Evolutionary conservation across 768 basidiomycete species (phyloP), one percentile per base, ranked within the genome.

Genomic region (Rubroboletus satanas): DNA sequence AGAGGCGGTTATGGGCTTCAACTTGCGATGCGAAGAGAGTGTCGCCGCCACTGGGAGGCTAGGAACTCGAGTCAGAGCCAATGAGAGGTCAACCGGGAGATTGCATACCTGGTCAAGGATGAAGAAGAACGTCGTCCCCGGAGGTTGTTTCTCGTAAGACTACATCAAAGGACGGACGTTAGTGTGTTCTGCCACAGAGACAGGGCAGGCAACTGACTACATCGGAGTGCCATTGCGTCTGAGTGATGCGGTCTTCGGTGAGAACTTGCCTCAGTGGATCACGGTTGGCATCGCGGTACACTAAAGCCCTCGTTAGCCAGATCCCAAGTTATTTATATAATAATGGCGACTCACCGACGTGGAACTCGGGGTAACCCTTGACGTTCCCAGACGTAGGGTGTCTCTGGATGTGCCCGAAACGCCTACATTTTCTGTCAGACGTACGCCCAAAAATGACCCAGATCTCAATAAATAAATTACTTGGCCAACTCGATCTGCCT

Each of bases 1-100:
- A 83, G 58, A 85, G 79, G 29, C 79, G 75, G 29, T 79, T 80
- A 70, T 83, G 84, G 0, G 82, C 83, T 59, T 82, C 82, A 32
- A 78, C 81, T 57, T 81, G 79, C 7, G 81, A 82, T 1, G 75
- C 64, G 70, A 83, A 83, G 57, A 82, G 74, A 1, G 81, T 82
- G 67, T 83, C 82, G 14, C 83, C 82, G 7, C 81, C 80, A 37
- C 60, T 52, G 54, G 58, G 50, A 15, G 64, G 56, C 42, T 52
- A 68, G 58, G 49, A 75, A 35, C 42, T 11, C 17, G 9, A 6
- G 41, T 44, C 23, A 44, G 26, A 3, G 28, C 10, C 9, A 9
- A 21, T 23, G 14, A 21, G 4, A 5, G 28, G 28, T n/a, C 5
- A 9, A 36, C 7, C 7, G 4, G 14, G n/a, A 18, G 33, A 26